Evolutionary conservation across 2,329 filamentous ascomycete species (phyloP), one percentile per base, ranked within the genome.

Genomic region (Penicillium sp.): DNA sequence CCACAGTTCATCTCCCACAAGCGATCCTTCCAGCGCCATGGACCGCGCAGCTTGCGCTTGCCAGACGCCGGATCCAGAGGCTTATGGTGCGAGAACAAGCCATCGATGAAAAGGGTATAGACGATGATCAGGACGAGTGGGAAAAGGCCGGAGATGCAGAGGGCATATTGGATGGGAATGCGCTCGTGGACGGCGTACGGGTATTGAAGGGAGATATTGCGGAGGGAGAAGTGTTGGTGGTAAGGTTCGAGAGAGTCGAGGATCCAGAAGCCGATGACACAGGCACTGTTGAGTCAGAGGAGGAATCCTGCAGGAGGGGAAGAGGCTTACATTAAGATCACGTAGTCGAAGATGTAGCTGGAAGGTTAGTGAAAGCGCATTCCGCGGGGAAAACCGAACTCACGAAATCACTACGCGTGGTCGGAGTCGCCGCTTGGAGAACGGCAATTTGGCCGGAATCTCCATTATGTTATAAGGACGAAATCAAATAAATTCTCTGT

Each of bases 1-100:
- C 84, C 84, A 63, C 83, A 85, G 64, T 86, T 86, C 64, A 86
- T 72, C 69, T 86, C 83, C 84, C 84, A 86, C n/a, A 86, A 66
- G 21, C 83, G 75, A 62, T 85, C 82, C 64, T 82, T 81, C 63
- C 82, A 77, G 39, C 79, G 74, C 64, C 84, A 84, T 52, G 75
- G 80, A 0, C 78, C 74, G 52, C 73, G 75, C 37, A 77, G 50
- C 49, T 71, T 75, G 48, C 72, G 72, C 60, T 75, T 73, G 49
- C 74, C 70, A 10, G 69, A 68, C n/a, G 57, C 59, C 16, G 70
- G 54, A 24, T 72, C 61, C 35, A 71, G 71, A 5, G 73, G 68
- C 54, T 77, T 77, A 56, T 74, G 63, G 51, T 84, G 81, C 19
- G 82, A 85, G 68, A 85, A 85, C 11, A 85, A 58, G 24, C 84